Base-by-base conservation (phyloP, 2,329 filamentous ascomycete genomes). In the Didymella glomerata region DNA sequence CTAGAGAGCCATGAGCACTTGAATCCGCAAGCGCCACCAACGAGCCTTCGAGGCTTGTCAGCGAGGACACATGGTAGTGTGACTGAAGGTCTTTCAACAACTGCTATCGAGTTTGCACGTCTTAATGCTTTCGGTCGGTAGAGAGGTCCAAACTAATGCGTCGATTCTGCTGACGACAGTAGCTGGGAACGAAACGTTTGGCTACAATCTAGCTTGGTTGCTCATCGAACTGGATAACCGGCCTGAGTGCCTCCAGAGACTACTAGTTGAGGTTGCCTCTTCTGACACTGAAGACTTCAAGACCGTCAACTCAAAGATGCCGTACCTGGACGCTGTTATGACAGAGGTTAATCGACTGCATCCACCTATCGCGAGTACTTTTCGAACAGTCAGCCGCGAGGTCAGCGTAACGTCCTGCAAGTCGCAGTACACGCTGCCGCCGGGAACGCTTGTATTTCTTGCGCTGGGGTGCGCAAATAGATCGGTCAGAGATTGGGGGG, bases 41-140 rank as follows among this genome's bases (percentile, higher is more conserved):
- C 46, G 13, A 48, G 46, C 46, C 28, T 48, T 48, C 46, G 46
- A n/a, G 46, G 46, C 30, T 48, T 48, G 16, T 48, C 46, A 25
- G 20, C 46, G 30, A 24, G 10, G 18, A 48, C 46, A n/a, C 20
- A 48, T 36, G 46, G 46, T 36, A 22, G 46, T 22, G 20, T 38
- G 13, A 13, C 16, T n/a, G 46, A 22, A 25, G 18, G 18, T 48
- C 30, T 48, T 25, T 48, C 46, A n/a, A 30, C 6, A 8, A 48
- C 46, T n/a, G 46, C 46, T 9, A 48, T 48, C 13, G 46, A 36
- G 6, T 48, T 48, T 25, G 46, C 46, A n/a, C 46, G 14, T 34
- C 46, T 48, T 20, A 48, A 48, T 38, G 46, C 46, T 48, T 48
- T 48, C 46, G 28, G 46, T 48, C 46, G 38, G 46, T 36, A 3